Base-by-base conservation (phyloP, 768 basidiomycete genomes). In the Collybiopsis luxurians region DNA sequence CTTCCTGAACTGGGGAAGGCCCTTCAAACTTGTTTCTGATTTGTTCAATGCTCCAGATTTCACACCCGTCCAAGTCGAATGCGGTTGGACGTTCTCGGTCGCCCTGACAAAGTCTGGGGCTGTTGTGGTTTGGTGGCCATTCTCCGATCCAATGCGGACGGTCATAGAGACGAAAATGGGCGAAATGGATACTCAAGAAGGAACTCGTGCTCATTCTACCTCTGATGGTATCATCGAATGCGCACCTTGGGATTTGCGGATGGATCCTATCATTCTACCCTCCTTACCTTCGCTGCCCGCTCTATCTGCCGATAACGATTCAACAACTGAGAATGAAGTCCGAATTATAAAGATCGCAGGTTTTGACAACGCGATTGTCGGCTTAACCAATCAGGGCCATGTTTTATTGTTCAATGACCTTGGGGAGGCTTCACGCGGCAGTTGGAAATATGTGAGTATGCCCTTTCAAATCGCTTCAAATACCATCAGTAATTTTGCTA, bases 81-180 rank as follows among this genome's bases (percentile, higher is more conserved):
- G 89, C 62, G 92, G 93, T 42, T 95, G 93, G 93, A 59, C 64
- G 13, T 90, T 89, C 68, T 87, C 87, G n/a, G 80, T 85, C 11
- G 74, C 87, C 28, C 83, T 96, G 63, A 89, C 86, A 9, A 75
- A 78, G 58, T 75, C 79, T n/a, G 90, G 91, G 2, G 81, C 85
- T 46, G 85, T 89, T 43, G 82, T 85, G 59, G 83, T 88, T 3
- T 91, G 86, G 83, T 92, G 86, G 85, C 90, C 88, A 2, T 75
- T 77, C 56, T 66, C 69, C 4, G 83, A 79, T 2, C 60, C 62
- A 6, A 74, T 88, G 64, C 61, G 64, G 17, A 60, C 70, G 10
- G 59, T 57, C 2, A 69, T 84, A 51, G 60, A 67, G 31, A 64
- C 64, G 23, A 76, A 75, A 57, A 74, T 80, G 60, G 64, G 58